A percentile compares a stretch with the other conserved stretches of the same genome.
phyloP scores from a whole-genome alignment of 352 stramenopile genomes.

The Pythium sp. region DNA sequence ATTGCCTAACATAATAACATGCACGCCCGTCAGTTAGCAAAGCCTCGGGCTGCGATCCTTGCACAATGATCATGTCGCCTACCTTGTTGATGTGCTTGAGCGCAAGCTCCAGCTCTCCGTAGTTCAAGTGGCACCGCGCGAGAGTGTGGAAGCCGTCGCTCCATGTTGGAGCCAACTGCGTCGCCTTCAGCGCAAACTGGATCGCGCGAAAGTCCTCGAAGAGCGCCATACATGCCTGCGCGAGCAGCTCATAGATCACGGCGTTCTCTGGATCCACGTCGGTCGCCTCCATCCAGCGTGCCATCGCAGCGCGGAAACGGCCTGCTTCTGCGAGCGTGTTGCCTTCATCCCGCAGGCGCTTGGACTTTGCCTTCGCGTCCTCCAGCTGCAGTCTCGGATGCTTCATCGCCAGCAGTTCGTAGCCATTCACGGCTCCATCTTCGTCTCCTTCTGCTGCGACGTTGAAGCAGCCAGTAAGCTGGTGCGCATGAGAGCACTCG shows the following conservation, averaged over 20 bases:
- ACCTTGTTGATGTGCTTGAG: constrained; percentile 48
- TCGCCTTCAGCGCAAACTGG: constrained; percentile 57
- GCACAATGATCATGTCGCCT: background rate
- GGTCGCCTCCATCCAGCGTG: constrained; percentile 61
- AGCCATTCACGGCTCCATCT: background rate
- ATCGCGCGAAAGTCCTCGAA: constrained; percentile 78
- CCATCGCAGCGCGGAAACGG: constrained; percentile 60
- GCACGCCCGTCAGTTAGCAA: background rate
- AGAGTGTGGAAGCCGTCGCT: constrained; percentile 71
- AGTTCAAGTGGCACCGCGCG: constrained; percentile 71
- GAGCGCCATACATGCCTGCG: constrained; percentile 66
- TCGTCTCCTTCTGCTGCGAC: constrained; percentile 10
- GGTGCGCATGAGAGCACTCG: background rate
- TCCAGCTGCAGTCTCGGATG: constrained; percentile 43
- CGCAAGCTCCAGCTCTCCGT: constrained; percentile 72
- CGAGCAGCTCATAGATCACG: constrained; percentile 61
- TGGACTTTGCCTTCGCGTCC: constrained; percentile 48
- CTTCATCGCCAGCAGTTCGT: background rate
- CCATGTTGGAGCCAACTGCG: constrained; percentile 52
- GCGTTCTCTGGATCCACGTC: constrained; percentile 42
- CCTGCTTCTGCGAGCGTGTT: constrained; percentile 71
- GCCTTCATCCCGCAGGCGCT: constrained; percentile 70
- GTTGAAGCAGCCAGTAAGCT: constrained; percentile 16
- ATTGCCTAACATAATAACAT: constrained; percentile 33
- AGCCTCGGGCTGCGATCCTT: background rate